Percentiles rank a stretch among this genome's conserved stretches.
Evolutionary conservation across 306 rosid genomes (phyloP).

Genomic region (Spatholobus suberectus): DNA sequence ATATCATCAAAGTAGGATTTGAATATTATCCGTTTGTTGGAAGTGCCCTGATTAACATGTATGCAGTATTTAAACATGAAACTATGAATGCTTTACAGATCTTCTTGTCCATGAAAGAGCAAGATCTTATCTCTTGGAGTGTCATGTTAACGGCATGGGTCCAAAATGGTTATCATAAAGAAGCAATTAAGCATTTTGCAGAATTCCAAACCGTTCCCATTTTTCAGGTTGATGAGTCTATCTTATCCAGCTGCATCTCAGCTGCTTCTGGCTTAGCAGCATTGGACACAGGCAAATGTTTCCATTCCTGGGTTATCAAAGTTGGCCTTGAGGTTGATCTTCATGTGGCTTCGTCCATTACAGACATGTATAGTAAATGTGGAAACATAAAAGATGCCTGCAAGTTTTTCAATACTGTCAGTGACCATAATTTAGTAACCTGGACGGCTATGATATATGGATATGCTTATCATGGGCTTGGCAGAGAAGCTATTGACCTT

Average conservation of each 20-base stretch:
- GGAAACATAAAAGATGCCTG: slow-evolving; percentile 52
- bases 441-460: slow-evolving; percentile 63
- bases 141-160: slow-evolving; percentile 55
- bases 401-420: slow-evolving; percentile 43
- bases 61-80: slow-evolving; percentile 47
- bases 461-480: slow-evolving; percentile 58
- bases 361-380: slow-evolving; percentile 59
- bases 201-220: slow-evolving; percentile 35
- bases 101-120: slow-evolving; percentile 49
- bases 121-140: slow-evolving; percentile 54
- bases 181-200: slow-evolving; percentile 50
- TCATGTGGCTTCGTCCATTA: slow-evolving; percentile 52
- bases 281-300: slow-evolving; percentile 51
- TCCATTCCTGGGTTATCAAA: slow-evolving; percentile 51
- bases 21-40: slow-evolving; percentile 44
- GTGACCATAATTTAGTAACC: slow-evolving; percentile 49
- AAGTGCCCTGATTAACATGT: slow-evolving; percentile 55
- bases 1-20: slow-evolving; percentile 52
- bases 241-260: slow-evolving; percentile 53
- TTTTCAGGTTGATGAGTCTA: slow-evolving; percentile 53
- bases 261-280: slow-evolving; percentile 61
- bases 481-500: slow-evolving; percentile 51
- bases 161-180: slow-evolving; percentile 52
- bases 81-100: slow-evolving; percentile 41
- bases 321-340: slow-evolving; percentile 45